Evolutionary conservation across 192 early-diverging fungal species (phyloP), one percentile per base, ranked within the genome.

Genomic region (Umbelopsis ramanniana): DNA sequence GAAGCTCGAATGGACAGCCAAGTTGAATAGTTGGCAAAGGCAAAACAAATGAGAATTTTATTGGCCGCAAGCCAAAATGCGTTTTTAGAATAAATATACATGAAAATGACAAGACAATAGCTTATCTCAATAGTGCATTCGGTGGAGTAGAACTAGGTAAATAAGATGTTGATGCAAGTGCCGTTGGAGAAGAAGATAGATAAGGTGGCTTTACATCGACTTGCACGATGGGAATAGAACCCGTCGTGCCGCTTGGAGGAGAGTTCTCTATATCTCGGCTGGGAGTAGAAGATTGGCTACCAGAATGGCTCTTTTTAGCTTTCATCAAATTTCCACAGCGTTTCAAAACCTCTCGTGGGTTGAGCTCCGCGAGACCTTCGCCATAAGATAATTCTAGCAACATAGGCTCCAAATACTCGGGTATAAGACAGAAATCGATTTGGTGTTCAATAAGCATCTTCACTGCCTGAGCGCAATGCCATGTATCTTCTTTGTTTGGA

Each of bases 401-500:
- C 23, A 88, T 76, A 12, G 85, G 81, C 0, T 79, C 79, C 60
- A 88, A 74, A 72, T 88, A 85, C 70, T 86, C 84, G 6, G 87
- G 87, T 4, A 88, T 85, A 82, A 83, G 52, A 73, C 91, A 89
- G 72, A 93, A 85, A 23, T 81, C 80, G 66, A 89, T 89, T 67
- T 89, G 87, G 68, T 87, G 79, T 70, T 87, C 82, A 71, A 92
- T 75, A 8, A 94, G 72, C 68, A 86, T 85, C 74, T 89, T 86
- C 10, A 93, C 84, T 22, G 89, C 89, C 50, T 86, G 83, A 67
- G 90, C 91, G 5, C 89, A 89, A 12, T 83, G 79, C 67, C 88
- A 90, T 57, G 89, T 90, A 46, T 93, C 89, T 54, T 90, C 90
- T 26, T 92, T 89, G 35, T 83, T 80, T 3, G 93, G 89, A 74